Base-by-base conservation (phyloP, 2,329 filamentous ascomycete genomes). In the Phyllosticta paracitricarpa region DNA sequence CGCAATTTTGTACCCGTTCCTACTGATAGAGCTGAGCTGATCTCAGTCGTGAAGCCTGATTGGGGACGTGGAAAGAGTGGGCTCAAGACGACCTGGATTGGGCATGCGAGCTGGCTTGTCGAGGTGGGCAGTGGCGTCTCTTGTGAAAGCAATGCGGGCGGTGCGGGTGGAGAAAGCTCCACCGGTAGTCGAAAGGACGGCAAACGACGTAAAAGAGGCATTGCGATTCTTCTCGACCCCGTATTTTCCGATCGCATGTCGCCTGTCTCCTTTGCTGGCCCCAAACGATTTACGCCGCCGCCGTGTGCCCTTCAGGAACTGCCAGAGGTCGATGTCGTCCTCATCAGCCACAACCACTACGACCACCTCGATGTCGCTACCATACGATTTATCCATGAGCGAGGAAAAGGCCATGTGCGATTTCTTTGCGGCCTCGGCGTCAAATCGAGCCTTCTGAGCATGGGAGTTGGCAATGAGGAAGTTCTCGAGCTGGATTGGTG, bases 291-390 rank as follows among this genome's bases (percentile, higher is more conserved):
- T 60, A 79, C 77, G 14, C 79, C 77, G 2, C 73, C 79, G 3
- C 81, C 81, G 0, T 83, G 81, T 66, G 65, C 67, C 0, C 65
- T 81, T 2, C 71, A 77, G 2, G 79, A 82, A 19, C 66, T 83
- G 2, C 81, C 81, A 0, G 73, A 79, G 2, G 70, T 83, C 9
- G 81, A 84, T 61, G 67, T 79, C 2, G 73, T 84, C 2, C 70
- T 76, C 62, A 81, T 84, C 56, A 80, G 77, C 59, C 82, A 84
- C 67, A 80, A 82, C 64, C 81, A 84, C 66, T 83, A 82, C 65
- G 81, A 84, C 64, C 81, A 84, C 63, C 72, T 83, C 57, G 80
- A 83, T 63, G 69, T 73, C 4, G 70, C 73, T 19, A 79, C 78
- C 0, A 68, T 84, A 51, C 72, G 67, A 62, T 68, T 72, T 25